These are phyloP conservation scores for Heliophila coronopifolia DNA, from an alignment of 441 rosid species.

Conservation along the genomic window DNA sequence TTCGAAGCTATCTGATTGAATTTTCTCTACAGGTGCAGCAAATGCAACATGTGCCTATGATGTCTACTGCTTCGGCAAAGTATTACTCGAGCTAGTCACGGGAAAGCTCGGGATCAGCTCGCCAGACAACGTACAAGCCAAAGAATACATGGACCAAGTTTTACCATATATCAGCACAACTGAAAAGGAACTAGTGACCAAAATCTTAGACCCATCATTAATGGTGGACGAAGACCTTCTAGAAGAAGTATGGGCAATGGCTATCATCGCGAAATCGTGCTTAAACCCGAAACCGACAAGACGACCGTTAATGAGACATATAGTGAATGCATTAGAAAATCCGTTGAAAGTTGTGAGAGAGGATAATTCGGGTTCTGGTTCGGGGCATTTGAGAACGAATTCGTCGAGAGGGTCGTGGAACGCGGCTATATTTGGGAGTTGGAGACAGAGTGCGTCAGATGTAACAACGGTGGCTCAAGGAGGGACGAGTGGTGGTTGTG, in stretches of 20 bases:
- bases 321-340: constrained; percentile 84
- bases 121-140: constrained; percentile 43
- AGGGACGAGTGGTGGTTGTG: constrained; percentile 31
- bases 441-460: constrained; percentile 77
- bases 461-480: constrained; percentile 38
- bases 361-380: constrained; percentile 43
- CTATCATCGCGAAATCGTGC: constrained; percentile 90
- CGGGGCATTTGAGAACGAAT: constrained; percentile 62
- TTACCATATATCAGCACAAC: constrained; percentile 62
- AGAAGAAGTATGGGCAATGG: constrained; percentile 99
- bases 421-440: constrained; percentile 77
- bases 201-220: constrained; percentile 81
- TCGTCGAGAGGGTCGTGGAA: constrained; percentile 92
- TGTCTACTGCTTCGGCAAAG: constrained; percentile 94
- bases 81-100: constrained; percentile 86
- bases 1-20: constrained; percentile 7
- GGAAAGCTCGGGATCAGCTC: constrained; percentile 83
- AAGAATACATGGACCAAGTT: constrained; percentile 66
- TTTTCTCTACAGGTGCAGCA: constrained; percentile 38
- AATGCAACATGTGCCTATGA: constrained; percentile 68
- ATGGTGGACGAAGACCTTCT: constrained; percentile 84
- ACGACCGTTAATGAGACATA: constrained; percentile 85
- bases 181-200: constrained; percentile 81
- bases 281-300: constrained; percentile 83
- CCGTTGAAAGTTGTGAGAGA: constrained; percentile 87